Evolutionary conservation across 148 eudicot genomes (phyloP), one percentile per base, ranked within the genome.

Genomic region (Cornus controversa): DNA sequence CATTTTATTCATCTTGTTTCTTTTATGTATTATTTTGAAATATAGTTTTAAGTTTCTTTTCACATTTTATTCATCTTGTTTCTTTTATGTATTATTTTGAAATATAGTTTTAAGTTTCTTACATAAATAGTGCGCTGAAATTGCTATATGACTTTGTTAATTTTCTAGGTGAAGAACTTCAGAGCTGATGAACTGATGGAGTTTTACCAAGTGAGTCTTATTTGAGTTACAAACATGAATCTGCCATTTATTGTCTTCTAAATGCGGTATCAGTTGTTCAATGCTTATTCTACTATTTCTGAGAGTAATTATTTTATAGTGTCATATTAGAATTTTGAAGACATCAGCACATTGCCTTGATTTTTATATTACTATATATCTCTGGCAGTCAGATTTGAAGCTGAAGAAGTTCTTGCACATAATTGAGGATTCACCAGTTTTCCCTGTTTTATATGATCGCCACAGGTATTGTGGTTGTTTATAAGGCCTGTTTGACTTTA

Each of bases 351-450:
- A 36, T 20, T 36, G n/a, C 5, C 40, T 71, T 70, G 67, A 28
- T 37, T 16, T 70, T 29, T 37, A 36, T 11, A 15, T 70, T 75
- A 29, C 70, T 27, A 24, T 70, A 13, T 64, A 23, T 71, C 25
- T 75, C 54, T 85, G n/a, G 81, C 99, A 96, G 99, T 88, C 94
- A 40, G 99, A 96, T 85, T 71, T 91, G 88, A 96, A 96, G 84
- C 73, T 96, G 92, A 96, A 96, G 93, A 96, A 93, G 79, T 93
- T 86, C 89, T 85, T 96, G 89, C 93, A 90, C 80, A 96, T 96
- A 65, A 93, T 93, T 82, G 98, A 90, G 85, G 74, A 83, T 37
- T 93, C 99, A 37, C 93, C 93, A 9, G 98, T 96, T 47, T 91
- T 86, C 78, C 99, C 99, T 15, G 94, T 96, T 57, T 85, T 96